Percentiles rank a stretch among this genome's conserved stretches.
These are phyloP conservation scores for Mesembryanthemum crystallinum DNA, from an alignment of 148 eudicot species.

Conservation along the genomic window DNA sequence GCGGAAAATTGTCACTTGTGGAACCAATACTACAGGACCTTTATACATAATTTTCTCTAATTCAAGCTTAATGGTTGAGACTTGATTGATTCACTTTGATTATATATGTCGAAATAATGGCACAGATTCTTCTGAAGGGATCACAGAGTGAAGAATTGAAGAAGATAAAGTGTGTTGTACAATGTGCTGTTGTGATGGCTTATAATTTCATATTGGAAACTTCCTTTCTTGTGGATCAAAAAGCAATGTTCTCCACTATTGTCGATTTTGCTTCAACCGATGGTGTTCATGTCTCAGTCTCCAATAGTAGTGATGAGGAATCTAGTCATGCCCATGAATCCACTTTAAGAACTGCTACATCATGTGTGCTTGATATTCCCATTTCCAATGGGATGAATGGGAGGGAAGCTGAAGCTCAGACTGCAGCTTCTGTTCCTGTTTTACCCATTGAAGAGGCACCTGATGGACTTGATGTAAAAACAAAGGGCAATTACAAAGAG, in stretches of 20 bases:
- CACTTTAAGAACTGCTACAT: background rate
- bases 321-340: constrained; percentile 16
- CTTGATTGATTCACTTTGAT: background rate
- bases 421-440: constrained; percentile 27
- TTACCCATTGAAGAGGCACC: constrained; percentile 32
- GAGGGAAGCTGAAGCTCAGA: constrained; percentile 29
- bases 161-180: constrained; percentile 78
- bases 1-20: constrained; percentile 7
- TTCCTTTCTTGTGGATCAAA: constrained; percentile 81
- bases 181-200: constrained; percentile 94
- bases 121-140: constrained; percentile 90
- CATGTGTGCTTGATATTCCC: constrained; percentile 19
- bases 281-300: constrained; percentile 37
- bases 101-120: constrained; percentile 2
- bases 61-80: background rate
- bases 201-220: constrained; percentile 91
- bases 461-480: constrained; percentile 30
- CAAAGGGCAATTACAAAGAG: constrained; percentile 28
- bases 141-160: constrained; percentile 76
- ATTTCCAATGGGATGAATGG: constrained; percentile 30
- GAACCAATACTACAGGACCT: too few species aligned
- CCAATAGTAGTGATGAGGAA: constrained; percentile 37
- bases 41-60: background rate
- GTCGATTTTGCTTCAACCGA: constrained; percentile 24
- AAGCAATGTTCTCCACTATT: constrained; percentile 81